phyloP scores from a whole-genome alignment of 805 yeast genomes.

The Ogataea henricii region DNA sequence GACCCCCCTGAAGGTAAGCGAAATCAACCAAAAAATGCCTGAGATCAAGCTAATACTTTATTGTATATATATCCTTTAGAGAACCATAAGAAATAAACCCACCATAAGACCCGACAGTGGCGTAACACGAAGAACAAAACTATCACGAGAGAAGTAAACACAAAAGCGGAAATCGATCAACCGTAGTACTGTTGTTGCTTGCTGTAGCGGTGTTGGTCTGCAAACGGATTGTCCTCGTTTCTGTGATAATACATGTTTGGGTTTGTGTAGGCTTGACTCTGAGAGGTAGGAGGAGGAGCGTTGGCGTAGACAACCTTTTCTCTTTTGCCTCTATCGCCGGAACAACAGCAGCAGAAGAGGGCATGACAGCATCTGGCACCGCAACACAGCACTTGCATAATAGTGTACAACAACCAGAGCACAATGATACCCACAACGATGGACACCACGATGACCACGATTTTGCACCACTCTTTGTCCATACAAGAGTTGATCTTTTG shows the following conservation, averaged over 20 bases:
- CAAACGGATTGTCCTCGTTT: slow-evolving; percentile 19
- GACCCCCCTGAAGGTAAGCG: not conserved
- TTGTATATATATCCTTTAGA: slow-evolving; percentile 38
- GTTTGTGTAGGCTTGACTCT: slow-evolving; percentile 29
- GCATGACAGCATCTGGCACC: slow-evolving; percentile 56
- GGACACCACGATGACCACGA: slow-evolving; percentile 74
- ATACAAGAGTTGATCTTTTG: slow-evolving; percentile 72
- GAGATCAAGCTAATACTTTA: slow-evolving; percentile 42
- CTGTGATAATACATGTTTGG: slow-evolving; percentile 36
- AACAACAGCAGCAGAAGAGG: slow-evolving; percentile 50
- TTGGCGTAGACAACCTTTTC: slow-evolving; percentile 19
- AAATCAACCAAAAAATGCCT: not conserved
- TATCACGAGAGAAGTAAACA: slow-evolving; percentile 4
- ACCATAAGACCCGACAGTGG: slow-evolving; percentile 2
- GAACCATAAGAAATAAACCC: slow-evolving; percentile 5
- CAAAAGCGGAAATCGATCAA: not conserved
- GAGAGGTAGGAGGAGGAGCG: slow-evolving; percentile 22
- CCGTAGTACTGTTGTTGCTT: slow-evolving; percentile 12
- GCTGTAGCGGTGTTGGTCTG: slow-evolving; percentile 11
- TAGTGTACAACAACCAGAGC: slow-evolving; percentile 56
- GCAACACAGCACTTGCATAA: slow-evolving; percentile 58
- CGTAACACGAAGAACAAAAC: not conserved
- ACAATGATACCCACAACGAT: slow-evolving; percentile 54
- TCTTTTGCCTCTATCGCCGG: slow-evolving; percentile 28
- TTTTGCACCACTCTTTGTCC: slow-evolving; percentile 74